A percentile compares a stretch with the other conserved stretches of the same genome.
These are phyloP conservation scores for Fomes fomentarius DNA, from an alignment of 1,284 basidiomycete species.

Conservation along the genomic window DNA sequence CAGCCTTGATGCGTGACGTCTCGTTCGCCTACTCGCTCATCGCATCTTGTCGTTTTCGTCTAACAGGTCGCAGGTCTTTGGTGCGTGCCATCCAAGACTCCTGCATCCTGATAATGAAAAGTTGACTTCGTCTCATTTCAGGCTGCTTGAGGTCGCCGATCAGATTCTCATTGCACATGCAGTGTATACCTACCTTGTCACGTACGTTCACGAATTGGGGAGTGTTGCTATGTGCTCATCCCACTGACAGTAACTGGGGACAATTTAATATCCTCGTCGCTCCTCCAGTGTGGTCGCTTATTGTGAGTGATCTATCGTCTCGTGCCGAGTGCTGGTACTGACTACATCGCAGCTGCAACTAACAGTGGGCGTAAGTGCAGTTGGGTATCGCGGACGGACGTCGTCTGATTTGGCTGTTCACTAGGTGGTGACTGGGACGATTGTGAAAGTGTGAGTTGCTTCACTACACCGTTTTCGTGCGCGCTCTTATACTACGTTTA, in stretches of 20 bases:
- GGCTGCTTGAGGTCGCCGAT: conserved; percentile 54
- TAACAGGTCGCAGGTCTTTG: conserved; percentile 51
- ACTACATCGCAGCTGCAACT: conserved; percentile 51
- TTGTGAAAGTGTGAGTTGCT: conserved; percentile 62
- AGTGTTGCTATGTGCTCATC: not conserved
- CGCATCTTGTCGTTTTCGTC: not conserved
- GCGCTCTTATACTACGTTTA: conserved; percentile 29
- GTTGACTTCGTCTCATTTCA: conserved; percentile 29
- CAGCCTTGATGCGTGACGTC: not conserved
- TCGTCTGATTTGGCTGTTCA: conserved; percentile 6
- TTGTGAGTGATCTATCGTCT: conserved; percentile 41
- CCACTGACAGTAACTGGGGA: conserved; percentile 47
- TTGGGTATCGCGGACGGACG: not conserved
- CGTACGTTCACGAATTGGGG: conserved; percentile 14
- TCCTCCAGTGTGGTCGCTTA: conserved; percentile 56
- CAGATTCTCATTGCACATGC: conserved; percentile 57
- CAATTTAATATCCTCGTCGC: conserved; percentile 43
- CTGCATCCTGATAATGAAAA: not conserved
- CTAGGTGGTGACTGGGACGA: conserved; percentile 58
- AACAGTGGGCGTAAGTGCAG: conserved; percentile 52
- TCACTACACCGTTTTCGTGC: not conserved
- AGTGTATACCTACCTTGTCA: conserved; percentile 54
- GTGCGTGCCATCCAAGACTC: conserved; percentile 35
- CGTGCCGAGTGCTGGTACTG: not conserved
- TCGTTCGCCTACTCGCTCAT: not conserved